Base-by-base conservation (phyloP, 495 filamentous ascomycete species). In the Annulohypoxylon bovei region DNA sequence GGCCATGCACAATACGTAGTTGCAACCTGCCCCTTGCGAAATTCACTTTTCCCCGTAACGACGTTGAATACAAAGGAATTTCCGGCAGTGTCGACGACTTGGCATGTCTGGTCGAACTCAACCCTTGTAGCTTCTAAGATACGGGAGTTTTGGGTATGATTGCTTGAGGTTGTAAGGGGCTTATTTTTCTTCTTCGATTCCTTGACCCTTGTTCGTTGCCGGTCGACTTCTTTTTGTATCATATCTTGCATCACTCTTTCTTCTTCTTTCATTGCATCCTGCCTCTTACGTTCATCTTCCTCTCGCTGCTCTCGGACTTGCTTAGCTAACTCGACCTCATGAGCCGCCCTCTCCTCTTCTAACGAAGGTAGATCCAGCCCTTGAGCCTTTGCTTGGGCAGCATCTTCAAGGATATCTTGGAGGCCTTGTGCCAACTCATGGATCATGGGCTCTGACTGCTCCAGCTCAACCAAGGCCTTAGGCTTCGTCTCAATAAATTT, bases 381-480 rank as follows among this genome's bases (percentile, higher is more conserved):
- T 52, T 90, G 86, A 46, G 89, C 90, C 65, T 89, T 89, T 27
- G 88, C 87, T 70, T 90, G 84, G 7, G 92, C 91, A 18, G 92
- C 93, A 79, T 96, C 92, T 75, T 98, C 94, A 18, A 99, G 82
- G 16, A 94, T 88, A 67, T 98, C 95, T 64, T 92, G 90, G 46
- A 98, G 89, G 4, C 90, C 88, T 52, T 91, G 87, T 7, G 92
- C 92, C 37, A 99, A 85, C 62, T 93, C 92, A 77, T 92, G 90
- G 11, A 99, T 93, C 94, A 99, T 98, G 53, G 93, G 91, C 65
- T 91, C 87, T 2, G 91, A 92, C 16, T 93, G 70, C 32, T 84
- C 82, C 49, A 77, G 81, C 30, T 71, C 67, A 4, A 82, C 81
- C 8, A 95, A 83, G 27, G 88, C 81, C 68, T 88, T 93, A 3